Evolutionary conservation across 257 asterid genomes (phyloP).

Genomic region (Nicotiana knightiana): DNA sequence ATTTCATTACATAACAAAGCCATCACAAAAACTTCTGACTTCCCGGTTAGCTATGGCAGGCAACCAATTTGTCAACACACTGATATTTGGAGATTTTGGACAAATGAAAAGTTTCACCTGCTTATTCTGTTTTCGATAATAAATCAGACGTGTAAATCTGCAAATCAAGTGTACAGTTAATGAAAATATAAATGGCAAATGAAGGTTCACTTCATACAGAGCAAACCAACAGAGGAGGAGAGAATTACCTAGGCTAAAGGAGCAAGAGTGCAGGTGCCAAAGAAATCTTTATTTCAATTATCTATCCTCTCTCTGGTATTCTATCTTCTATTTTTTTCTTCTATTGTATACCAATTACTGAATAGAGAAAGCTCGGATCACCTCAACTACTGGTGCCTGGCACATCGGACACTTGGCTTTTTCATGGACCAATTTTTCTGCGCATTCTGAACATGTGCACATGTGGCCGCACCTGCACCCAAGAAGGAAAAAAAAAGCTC

Average conservation of each 20-base stretch:
- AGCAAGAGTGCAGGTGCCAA: neutral
- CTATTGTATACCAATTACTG: slow-evolving; percentile 22
- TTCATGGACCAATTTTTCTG: slow-evolving; percentile 47
- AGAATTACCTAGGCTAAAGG: slow-evolving; percentile 2
- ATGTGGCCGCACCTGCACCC: slow-evolving; percentile 86
- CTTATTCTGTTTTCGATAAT: slow-evolving; percentile 3
- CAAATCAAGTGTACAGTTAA: neutral
- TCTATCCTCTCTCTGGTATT: slow-evolving; percentile 1
- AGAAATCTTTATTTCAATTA: slow-evolving; percentile 8
- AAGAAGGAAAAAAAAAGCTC: neutral
- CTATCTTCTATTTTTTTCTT: neutral
- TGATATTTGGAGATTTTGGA: neutral
- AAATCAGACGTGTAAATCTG: slow-evolving; percentile 17
- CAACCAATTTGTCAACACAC: neutral
- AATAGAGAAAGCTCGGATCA: slow-evolving; percentile 60
- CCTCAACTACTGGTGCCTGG: slow-evolving; percentile 71
- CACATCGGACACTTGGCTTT: slow-evolving; percentile 87
- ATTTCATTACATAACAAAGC: slow-evolving; percentile 15
- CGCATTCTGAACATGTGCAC: slow-evolving; percentile 81
- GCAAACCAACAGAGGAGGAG: neutral
- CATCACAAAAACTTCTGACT: slow-evolving; percentile 41
- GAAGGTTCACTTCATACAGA: neutral
- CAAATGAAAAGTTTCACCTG: neutral
- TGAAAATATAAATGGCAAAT: neutral
- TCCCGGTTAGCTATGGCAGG: slow-evolving; percentile 10